phyloP scores from a whole-genome alignment of 495 filamentous ascomycete genomes.

The Chaetomium cochliodes region DNA sequence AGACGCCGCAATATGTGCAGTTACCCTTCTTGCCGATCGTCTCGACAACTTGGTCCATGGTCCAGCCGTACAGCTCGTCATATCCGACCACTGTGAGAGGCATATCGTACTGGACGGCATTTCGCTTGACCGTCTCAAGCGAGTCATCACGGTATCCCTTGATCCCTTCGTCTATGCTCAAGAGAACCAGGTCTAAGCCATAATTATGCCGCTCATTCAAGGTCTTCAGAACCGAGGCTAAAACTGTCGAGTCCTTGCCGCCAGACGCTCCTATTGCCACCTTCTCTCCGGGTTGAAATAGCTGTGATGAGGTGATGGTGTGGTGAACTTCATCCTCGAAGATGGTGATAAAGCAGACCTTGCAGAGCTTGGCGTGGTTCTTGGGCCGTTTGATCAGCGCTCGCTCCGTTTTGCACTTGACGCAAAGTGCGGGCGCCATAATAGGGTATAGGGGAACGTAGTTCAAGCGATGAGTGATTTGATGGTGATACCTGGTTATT shows the following conservation, averaged over 20 bases:
- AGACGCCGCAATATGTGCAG: conserved; percentile 98
- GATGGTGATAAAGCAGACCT: conserved; percentile 74
- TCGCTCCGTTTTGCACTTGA: conserved; percentile 68
- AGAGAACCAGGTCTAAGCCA: conserved; percentile 77
- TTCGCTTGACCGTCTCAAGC: conserved; percentile 92
- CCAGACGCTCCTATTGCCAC: conserved; percentile 95
- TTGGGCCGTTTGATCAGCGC: conserved; percentile 92
- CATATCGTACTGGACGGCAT: conserved; percentile 87
- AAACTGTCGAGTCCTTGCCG: conserved; percentile 95
- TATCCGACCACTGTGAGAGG: conserved; percentile 88
- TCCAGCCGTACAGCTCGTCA: conserved; percentile 95
- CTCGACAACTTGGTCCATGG: conserved; percentile 96
- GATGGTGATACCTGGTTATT: no score
- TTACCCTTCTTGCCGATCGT: conserved; percentile 98
- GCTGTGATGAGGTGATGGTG: conserved; percentile 72
- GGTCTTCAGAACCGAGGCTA: conserved; percentile 91
- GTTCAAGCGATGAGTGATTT: no score
- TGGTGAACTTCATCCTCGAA: conserved; percentile 95
- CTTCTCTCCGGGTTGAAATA: conserved; percentile 82
- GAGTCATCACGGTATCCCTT: conserved; percentile 95
- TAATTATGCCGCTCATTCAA: conserved; percentile 88
- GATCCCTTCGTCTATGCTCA: conserved; percentile 96
- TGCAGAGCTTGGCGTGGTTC: conserved; percentile 89
- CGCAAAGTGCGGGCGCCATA: conserved; percentile 62
- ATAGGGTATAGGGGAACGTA: not conserved